Conservation (phyloP, 148 eudicot species). For the Nyssa sinensis region DNA sequence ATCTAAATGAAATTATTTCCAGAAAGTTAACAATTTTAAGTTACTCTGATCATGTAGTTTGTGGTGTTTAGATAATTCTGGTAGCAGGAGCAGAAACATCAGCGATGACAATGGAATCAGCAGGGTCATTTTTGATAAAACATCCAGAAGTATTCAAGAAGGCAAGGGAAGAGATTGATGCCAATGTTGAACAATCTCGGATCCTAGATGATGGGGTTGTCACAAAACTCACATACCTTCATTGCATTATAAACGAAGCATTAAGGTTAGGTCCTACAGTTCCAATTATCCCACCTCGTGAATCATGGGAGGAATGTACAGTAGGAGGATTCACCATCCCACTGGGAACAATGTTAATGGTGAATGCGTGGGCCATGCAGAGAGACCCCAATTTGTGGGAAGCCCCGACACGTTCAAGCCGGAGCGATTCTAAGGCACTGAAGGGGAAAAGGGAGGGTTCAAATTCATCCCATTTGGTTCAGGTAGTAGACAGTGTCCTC, state of each 20-base stretch:
- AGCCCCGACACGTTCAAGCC: background rate
- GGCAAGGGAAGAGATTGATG: background rate
- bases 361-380: slow-evolving; percentile 5
- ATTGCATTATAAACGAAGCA: background rate
- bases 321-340: slow-evolving; percentile 3
- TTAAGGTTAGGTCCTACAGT: background rate
- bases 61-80: background rate
- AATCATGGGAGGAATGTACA: background rate
- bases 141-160: background rate
- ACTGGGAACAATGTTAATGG: background rate
- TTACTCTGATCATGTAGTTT: background rate
- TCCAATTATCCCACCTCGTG: background rate
- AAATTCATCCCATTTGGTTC: slow-evolving; percentile 2
- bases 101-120: background rate
- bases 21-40: background rate
- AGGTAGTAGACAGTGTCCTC: background rate
- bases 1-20: too few species aligned
- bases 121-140: background rate
- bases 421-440: background rate
- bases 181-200: background rate
- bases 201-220: background rate
- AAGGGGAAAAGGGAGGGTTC: background rate
- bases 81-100: background rate
- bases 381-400: background rate
- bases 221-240: background rate